phyloP scores from a whole-genome alignment of 306 rosid species.

The Crataegus laevigata region DNA sequence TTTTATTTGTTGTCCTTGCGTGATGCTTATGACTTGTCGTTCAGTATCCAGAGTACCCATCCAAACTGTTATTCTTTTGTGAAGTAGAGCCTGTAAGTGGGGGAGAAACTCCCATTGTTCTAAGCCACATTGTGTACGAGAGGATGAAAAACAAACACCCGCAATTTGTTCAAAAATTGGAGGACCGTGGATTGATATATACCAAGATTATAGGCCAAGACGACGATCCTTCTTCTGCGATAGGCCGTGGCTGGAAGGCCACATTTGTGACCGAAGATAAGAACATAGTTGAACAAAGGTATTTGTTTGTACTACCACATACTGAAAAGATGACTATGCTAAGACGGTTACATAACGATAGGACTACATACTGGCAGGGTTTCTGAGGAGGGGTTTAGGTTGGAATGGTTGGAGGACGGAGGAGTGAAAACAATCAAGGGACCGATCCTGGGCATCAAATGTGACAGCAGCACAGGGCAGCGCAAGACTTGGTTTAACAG shows the following conservation, averaged over 20 bases:
- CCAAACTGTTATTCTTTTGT: conserved; percentile 76
- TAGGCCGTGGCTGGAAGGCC: conserved; percentile 93
- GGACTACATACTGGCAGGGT: conserved; percentile 38
- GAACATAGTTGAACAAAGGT: conserved; percentile 71
- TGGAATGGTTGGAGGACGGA: conserved; percentile 77
- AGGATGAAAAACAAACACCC: conserved; percentile 62
- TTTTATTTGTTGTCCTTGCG: not conserved
- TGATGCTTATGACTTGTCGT: not conserved
- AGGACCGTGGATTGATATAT: conserved; percentile 65
- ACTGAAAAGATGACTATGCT: no score
- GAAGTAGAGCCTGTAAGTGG: conserved; percentile 63
- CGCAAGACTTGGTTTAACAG: conserved; percentile 86
- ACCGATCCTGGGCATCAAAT: conserved; percentile 68
- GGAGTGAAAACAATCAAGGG: conserved; percentile 77
- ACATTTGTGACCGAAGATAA: conserved; percentile 69
- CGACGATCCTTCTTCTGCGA: conserved; percentile 70
- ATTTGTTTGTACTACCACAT: not conserved
- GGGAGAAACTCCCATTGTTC: conserved; percentile 89
- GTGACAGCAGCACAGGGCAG: conserved; percentile 41
- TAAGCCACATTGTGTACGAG: conserved; percentile 67
- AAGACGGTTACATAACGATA: no score
- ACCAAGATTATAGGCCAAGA: conserved; percentile 61
- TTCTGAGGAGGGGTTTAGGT: conserved; percentile 60
- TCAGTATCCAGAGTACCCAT: conserved; percentile 70
- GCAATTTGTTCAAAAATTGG: conserved; percentile 59